These are phyloP conservation scores for Ambrosia artemisiifolia DNA, from an alignment of 129 eudicot genomes.

Conservation along the genomic window DNA sequence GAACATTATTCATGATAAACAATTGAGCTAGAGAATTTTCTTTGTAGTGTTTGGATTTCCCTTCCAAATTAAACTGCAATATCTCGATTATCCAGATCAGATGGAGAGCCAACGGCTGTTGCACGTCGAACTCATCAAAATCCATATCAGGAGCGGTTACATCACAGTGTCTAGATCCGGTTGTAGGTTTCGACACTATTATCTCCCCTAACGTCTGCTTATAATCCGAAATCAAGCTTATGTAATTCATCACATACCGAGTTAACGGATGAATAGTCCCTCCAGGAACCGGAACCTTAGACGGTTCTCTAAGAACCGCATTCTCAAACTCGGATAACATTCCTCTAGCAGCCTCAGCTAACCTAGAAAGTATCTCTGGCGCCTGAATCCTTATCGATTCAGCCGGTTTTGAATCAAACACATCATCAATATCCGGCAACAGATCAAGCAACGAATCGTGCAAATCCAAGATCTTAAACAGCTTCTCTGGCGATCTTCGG, in stretches of 20 bases:
- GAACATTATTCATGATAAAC: constrained; percentile 77
- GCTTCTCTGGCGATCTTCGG: constrained; percentile 70
- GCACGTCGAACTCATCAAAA: constrained; percentile 51
- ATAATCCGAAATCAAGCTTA: constrained; percentile 63
- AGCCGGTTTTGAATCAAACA: constrained; percentile 52
- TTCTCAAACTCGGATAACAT: constrained; percentile 75
- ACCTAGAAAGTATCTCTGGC: constrained; percentile 58
- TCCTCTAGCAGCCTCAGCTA: constrained; percentile 77
- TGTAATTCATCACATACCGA: constrained; percentile 86
- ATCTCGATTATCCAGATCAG: constrained; percentile 61
- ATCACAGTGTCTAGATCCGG: constrained; percentile 59
- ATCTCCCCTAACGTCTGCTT: constrained; percentile 53
- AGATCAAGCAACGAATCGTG: constrained; percentile 60
- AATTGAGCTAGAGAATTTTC: constrained; percentile 62
- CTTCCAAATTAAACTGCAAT: constrained; percentile 58
- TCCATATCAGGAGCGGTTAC: constrained; percentile 52
- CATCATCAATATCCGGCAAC: constrained; percentile 65
- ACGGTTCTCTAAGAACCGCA: constrained; percentile 69
- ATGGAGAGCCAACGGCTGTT: constrained; percentile 56
- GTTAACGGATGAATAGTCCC: constrained; percentile 87
- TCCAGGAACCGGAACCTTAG: constrained; percentile 69
- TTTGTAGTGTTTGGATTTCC: constrained; percentile 58
- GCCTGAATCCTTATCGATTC: constrained; percentile 63
- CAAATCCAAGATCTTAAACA: constrained; percentile 73
- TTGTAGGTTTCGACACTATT: constrained; percentile 61